phyloP scores from a whole-genome alignment of 2,329 filamentous ascomycete species.

The Sclerotinia borealis region DNA sequence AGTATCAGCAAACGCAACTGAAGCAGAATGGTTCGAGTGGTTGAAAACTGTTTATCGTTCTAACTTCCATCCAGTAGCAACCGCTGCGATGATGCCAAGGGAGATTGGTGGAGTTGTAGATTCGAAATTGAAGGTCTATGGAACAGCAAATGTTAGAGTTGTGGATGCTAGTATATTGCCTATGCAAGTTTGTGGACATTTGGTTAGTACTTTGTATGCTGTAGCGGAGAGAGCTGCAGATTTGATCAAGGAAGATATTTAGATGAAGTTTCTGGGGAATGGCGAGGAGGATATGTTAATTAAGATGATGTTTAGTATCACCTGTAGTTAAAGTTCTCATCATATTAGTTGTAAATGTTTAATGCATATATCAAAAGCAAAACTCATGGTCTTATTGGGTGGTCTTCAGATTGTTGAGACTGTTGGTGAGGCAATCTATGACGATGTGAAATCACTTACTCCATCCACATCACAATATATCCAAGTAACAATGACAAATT shows the following conservation, averaged over 20 bases:
- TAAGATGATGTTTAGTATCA: too few relatives aligned
- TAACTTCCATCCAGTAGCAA: conserved; percentile 18
- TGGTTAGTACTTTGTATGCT: conserved; percentile 19
- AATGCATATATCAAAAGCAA: too few relatives aligned
- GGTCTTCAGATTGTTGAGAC: too few relatives aligned
- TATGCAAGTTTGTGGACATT: conserved; percentile 16
- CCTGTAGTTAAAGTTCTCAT: too few relatives aligned
- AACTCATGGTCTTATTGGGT: too few relatives aligned
- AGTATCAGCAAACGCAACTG: conserved; percentile 9
- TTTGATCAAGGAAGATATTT: conserved; percentile 13
- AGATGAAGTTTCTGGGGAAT: too few relatives aligned
- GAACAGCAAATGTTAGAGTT: conserved; percentile 17
- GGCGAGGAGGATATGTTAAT: too few relatives aligned
- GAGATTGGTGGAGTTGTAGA: conserved; percentile 21
- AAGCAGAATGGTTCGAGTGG: conserved; percentile 10
- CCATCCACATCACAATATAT: too few relatives aligned
- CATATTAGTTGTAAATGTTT: too few relatives aligned
- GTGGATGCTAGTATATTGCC: conserved; percentile 22
- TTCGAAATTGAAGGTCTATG: conserved; percentile 19
- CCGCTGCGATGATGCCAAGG: conserved; percentile 20
- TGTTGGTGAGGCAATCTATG: too few relatives aligned
- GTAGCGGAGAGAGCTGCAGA: conserved; percentile 19
- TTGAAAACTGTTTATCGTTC: conserved; percentile 7
- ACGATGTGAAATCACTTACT: too few relatives aligned
- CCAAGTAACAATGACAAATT: too few relatives aligned